Evolutionary conservation across 106 monocot species (phyloP), one percentile per base, ranked within the genome.

Genomic region (Dioscorea zingiberensis): DNA sequence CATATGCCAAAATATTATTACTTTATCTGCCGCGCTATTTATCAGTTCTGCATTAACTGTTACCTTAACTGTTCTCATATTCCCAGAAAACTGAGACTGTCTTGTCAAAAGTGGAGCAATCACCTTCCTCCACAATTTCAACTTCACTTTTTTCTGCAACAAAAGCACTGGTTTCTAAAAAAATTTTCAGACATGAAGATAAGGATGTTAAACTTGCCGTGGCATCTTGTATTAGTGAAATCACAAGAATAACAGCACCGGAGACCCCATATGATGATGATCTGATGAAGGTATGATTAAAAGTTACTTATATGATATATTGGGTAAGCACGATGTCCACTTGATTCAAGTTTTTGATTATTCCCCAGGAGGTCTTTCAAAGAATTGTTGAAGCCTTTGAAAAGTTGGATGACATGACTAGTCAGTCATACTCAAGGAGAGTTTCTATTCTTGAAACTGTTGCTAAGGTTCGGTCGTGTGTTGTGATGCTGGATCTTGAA

Each of bases 401-500:
- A 67, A 60, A 74, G 32, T 61, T 90, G 28, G 80, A 85, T 72
- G 83, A 90, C 44, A 59, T 69, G 2, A 67, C 77, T 11, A 67
- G 82, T 27, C 63, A 68, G 7, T 85, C 74, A 19, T 83, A 63
- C 75, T 14, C 27, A 3, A 90, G 80, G 59, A 82, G 82, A 55
- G 83, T 85, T 78, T 85, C 85, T n/a, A 75, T 85, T 65, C 89
- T 90, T 47, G 85, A 90, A 73, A 90, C 85, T 25, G 76, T 85
- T 54, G 82, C 89, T 17, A 90, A 85, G 48, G 82, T 85, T 44
- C 76, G 82, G 13, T 85, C 77, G 3, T 85, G 82, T 59, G 82
- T 90, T 26, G 66, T 90, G 77, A 85, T 90, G 89, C 58, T 90
- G 27, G 89, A 90, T 54, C 89, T 90, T 71, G 89, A 85, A 72